Percentiles rank a stretch among this genome's conserved stretches.
Evolutionary conservation across 306 rosid species (phyloP).

Genomic region (Ormosia emarginata): DNA sequence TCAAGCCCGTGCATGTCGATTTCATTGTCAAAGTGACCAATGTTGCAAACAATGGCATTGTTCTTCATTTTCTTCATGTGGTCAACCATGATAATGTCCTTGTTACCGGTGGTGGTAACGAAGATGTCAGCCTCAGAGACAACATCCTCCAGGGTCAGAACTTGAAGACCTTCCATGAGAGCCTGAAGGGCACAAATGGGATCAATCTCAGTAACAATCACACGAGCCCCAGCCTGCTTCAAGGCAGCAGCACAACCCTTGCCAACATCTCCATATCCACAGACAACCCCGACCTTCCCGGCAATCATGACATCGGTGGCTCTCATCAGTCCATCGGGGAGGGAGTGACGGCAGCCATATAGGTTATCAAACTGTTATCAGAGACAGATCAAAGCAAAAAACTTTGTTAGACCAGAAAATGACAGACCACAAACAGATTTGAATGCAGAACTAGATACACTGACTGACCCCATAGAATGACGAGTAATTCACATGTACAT

Average conservation of each 20-base stretch:
- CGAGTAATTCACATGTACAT: neutral
- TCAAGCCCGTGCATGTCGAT: constrained; percentile 83
- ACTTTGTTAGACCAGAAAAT: neutral
- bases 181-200: constrained; percentile 99
- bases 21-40: constrained; percentile 97
- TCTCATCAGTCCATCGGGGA: constrained; percentile 97
- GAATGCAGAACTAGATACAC: neutral
- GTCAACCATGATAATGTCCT: constrained; percentile 85
- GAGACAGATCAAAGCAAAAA: neutral
- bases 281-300: constrained; percentile 81
- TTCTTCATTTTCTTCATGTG: constrained; percentile 97
- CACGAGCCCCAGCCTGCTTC: constrained; percentile 96
- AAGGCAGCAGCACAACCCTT: constrained; percentile 96
- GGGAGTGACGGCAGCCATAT: constrained; percentile 99
- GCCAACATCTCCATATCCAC: constrained; percentile 96
- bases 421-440: neutral
- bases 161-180: constrained; percentile 86
- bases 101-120: constrained; percentile 95
- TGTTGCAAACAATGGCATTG: constrained; percentile 94
- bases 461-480: neutral
- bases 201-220: constrained; percentile 86
- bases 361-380: constrained; percentile 80
- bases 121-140: constrained; percentile 76
- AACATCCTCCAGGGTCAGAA: constrained; percentile 60
- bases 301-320: constrained; percentile 99